phyloP scores from a whole-genome alignment of 345 rosid genomes.

The Cardamine chenopodiifolia region DNA sequence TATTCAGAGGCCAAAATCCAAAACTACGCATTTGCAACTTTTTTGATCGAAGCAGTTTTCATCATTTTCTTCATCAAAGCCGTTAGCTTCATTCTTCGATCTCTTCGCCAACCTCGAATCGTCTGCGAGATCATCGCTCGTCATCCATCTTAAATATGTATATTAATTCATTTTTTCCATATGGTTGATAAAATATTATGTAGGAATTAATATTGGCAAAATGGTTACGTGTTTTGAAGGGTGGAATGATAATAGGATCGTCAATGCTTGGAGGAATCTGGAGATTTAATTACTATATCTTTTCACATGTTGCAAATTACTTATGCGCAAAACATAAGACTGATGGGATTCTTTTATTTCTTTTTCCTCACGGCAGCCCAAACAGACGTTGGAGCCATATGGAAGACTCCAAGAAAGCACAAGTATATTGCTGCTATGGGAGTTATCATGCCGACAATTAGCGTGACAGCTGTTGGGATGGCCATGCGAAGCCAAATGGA shows the following conservation, averaged over 20 bases:
- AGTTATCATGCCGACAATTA: conserved; percentile 36
- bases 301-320: conserved; percentile 52
- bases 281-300: conserved; percentile 36
- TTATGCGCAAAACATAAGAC: conserved; percentile 57
- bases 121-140: conserved; percentile 73
- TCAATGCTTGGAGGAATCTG: conserved; percentile 59
- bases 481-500: conserved; percentile 43
- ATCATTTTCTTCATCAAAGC: conserved; percentile 45
- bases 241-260: conserved; percentile 78
- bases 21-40: conserved; percentile 41
- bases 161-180: neutral
- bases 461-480: conserved; percentile 13
- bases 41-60: conserved; percentile 51
- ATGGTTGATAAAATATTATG: neutral
- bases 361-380: conserved; percentile 59
- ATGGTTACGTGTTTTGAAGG: conserved; percentile 48
- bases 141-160: neutral
- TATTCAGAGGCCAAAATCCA: conserved; percentile 53
- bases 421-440: conserved; percentile 46
- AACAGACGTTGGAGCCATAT: conserved; percentile 49
- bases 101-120: conserved; percentile 70
- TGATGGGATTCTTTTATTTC: conserved; percentile 59
- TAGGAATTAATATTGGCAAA: neutral
- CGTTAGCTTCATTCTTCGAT: conserved; percentile 61
- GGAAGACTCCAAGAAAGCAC: conserved; percentile 50